A percentile compares a stretch with the other conserved stretches of the same genome.
These are phyloP conservation scores for Trypanosoma melophagium DNA, from an alignment of 208 protist species.

Conservation along the genomic window DNA sequence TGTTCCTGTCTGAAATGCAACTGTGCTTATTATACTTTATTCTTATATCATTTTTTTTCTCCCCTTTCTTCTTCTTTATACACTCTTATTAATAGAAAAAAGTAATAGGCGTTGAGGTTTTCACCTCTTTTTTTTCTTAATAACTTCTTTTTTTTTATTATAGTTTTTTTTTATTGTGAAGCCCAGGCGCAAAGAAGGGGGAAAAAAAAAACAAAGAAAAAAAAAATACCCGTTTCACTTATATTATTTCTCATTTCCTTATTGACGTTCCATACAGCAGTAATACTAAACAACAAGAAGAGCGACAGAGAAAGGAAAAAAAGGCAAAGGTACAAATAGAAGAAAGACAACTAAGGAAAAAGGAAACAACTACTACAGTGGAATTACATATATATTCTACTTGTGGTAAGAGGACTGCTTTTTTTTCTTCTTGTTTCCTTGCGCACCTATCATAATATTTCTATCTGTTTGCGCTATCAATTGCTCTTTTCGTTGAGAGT, in stretches of 20 bases:
- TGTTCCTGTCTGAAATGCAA: neutral
- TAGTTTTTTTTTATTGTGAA: slow-evolving; percentile 1
- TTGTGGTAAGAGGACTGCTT: no score
- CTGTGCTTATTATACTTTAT: neutral
- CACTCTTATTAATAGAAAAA: neutral
- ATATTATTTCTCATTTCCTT: neutral
- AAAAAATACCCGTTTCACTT: neutral
- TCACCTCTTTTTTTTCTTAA: slow-evolving; percentile 4
- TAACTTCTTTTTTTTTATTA: slow-evolving; percentile 22
- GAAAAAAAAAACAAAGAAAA: slow-evolving; percentile 21
- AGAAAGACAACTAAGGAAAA: slow-evolving; percentile 1
- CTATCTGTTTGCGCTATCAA: no score
- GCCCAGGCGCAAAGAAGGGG: neutral
- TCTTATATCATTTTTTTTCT: neutral
- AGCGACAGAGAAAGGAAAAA: slow-evolving; percentile 7
- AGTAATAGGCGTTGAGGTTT: slow-evolving; percentile 4
- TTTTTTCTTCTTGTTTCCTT: no score
- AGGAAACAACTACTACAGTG: neutral
- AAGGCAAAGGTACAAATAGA: neutral
- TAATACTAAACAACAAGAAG: neutral
- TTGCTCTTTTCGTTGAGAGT: no score
- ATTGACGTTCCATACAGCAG: no score
- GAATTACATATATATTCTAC: no score
- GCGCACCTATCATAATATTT: no score
- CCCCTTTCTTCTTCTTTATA: neutral